Evolutionary conservation across 1,284 basidiomycete genomes (phyloP).

Genomic region (Ceratobasidium papillatum): DNA sequence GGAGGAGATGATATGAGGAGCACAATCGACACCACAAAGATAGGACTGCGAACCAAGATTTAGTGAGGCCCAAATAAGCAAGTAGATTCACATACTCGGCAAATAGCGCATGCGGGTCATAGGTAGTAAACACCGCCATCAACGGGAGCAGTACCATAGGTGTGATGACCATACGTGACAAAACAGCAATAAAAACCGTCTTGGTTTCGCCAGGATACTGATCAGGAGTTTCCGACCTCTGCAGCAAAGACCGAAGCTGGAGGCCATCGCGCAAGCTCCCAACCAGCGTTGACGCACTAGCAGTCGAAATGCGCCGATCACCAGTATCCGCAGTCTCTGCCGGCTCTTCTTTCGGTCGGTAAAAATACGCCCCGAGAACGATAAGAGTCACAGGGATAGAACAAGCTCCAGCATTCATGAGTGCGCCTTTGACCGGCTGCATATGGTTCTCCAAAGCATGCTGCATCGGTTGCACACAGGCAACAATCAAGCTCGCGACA

Average conservation of each 20-base stretch:
- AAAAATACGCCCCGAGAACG: conserved; percentile 93
- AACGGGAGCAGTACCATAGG: conserved; percentile 80
- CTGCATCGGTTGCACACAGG: conserved; percentile 80
- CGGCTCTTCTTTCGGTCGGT: conserved; percentile 48
- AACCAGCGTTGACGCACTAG: conserved; percentile 52
- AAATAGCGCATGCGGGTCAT: conserved; percentile 70
- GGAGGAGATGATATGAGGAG: conserved; percentile 81
- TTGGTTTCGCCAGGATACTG: conserved; percentile 68
- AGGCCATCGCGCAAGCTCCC: conserved; percentile 48
- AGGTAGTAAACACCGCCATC: conserved; percentile 69
- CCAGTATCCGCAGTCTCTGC: not conserved
- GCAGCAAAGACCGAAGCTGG: conserved; percentile 17
- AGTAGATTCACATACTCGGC: conserved; percentile 66
- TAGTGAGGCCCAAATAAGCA: conserved; percentile 43
- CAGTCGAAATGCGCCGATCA: conserved; percentile 35
- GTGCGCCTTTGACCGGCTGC: conserved; percentile 74
- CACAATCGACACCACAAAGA: conserved; percentile 83
- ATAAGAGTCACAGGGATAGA: conserved; percentile 90
- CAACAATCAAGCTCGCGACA: conserved; percentile 79
- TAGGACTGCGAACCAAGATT: conserved; percentile 63
- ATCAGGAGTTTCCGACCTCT: conserved; percentile 49
- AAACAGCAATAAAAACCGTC: conserved; percentile 81
- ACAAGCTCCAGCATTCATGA: conserved; percentile 78
- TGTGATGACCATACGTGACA: conserved; percentile 85
- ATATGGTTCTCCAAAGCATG: conserved; percentile 68